A percentile compares a stretch with the other conserved stretches of the same genome.
Evolutionary conservation across 441 rosid species (phyloP).

Genomic region (Eruca vesicaria): DNA sequence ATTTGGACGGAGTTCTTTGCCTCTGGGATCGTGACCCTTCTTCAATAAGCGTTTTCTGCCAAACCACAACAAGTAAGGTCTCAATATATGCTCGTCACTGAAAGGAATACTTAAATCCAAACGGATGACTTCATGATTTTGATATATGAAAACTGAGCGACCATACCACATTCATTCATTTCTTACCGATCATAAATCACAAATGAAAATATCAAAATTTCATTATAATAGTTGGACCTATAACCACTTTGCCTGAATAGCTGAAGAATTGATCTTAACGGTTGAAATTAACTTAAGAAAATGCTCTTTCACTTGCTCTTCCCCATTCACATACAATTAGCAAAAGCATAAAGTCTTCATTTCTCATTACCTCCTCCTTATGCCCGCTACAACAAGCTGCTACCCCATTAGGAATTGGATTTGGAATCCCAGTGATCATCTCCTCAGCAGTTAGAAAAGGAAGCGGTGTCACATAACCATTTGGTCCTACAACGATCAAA

Average conservation of each 20-base stretch:
- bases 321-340: not conserved
- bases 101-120: not conserved
- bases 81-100: not conserved
- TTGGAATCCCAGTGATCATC: conserved; percentile 35
- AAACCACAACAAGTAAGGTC: conserved; percentile 11
- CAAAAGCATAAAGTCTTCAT: not conserved
- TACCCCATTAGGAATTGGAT: conserved; percentile 28
- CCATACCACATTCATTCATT: not conserved
- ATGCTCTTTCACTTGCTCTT: not conserved
- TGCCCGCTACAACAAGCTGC: not conserved
- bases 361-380: conserved; percentile 21
- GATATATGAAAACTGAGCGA: not conserved
- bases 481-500: conserved; percentile 9
- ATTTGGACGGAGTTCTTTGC: conserved; percentile 43
- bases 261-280: not conserved
- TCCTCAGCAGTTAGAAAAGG: conserved; percentile 37
- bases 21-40: conserved; percentile 4
- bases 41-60: conserved; percentile 12
- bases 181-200: not conserved
- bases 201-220: not conserved
- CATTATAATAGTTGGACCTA: not conserved
- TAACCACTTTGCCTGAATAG: not conserved
- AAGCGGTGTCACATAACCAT: conserved; percentile 37
- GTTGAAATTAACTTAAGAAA: not conserved
- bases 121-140: not conserved